Conservation (phyloP, 2,329 filamentous ascomycete genomes). For the Trichoderma semiorbis region DNA sequence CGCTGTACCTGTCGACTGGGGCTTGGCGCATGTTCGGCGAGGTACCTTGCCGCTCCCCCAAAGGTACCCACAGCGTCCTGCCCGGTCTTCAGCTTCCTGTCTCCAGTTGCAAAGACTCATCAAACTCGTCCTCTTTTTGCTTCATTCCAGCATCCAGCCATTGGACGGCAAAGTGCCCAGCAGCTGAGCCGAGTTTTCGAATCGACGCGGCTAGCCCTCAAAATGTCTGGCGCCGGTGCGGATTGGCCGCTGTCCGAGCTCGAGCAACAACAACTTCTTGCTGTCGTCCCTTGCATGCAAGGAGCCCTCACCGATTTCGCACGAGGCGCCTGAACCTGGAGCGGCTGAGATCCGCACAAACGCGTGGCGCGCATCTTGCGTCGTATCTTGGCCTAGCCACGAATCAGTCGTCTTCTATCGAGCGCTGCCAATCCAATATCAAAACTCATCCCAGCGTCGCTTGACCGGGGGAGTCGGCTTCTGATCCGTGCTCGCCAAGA, state of each 20-base stretch:
- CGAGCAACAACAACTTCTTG: neutral
- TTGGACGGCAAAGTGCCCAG: constrained; percentile 7
- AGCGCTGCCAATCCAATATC: neutral
- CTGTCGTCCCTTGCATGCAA: constrained; percentile 3
- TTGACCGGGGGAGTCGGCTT: constrained; percentile 4
- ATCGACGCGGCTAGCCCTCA: neutral
- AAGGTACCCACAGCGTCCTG: neutral
- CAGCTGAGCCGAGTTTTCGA: neutral
- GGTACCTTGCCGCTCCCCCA: neutral
- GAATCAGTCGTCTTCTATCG: neutral
- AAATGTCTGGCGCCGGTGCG: constrained; percentile 1
- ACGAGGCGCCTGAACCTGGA: constrained; percentile 9
- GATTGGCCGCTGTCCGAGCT: neutral
- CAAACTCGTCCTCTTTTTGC: neutral
- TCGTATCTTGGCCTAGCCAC: neutral
- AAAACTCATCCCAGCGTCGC: neutral
- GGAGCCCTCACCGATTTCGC: constrained; percentile 2
- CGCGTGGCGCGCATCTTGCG: constrained; percentile 9
- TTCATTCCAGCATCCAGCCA: neutral
- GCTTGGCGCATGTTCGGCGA: neutral
- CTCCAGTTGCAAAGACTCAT: neutral
- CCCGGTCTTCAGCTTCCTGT: neutral
- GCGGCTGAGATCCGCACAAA: constrained; percentile 13
- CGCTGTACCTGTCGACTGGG: neutral
- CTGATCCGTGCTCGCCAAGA: constrained; percentile 18